Base-by-base conservation (phyloP, 108 stramenopile species). In the Pseudonitzschia multiseries region DNA sequence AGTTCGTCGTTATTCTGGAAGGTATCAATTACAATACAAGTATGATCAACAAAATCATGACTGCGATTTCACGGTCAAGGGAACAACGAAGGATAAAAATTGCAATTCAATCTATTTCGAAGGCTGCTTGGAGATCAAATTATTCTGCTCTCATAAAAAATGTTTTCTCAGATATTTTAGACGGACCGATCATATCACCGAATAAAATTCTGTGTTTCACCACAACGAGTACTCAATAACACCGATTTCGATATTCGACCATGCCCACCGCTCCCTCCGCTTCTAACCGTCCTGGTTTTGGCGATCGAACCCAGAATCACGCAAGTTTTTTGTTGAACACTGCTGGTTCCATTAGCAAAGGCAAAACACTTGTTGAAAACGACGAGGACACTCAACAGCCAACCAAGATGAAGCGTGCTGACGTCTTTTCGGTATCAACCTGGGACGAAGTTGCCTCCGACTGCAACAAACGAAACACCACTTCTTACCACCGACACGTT, bases 361-460 rank as follows among this genome's bases (percentile, higher is more conserved):
- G 15, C 57, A 59, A 24, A 28, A 14, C 21, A 14, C 5, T 59
- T 14, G 26, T 27, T 10, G 29, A 59, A n/a, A 14, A 59, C 14
- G 57, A 59, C 29, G 26, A 59, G 26, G 24, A 14, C 1, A 59
- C 26, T 31, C 24, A 27, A 6, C 57, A 59, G 6, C 57, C 26
- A 31, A 59, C 57, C 29, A 59, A 22, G 24, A 28, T 27, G 29
- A 59, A 59, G 15, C 57, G 21, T 15, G 57, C 26, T 31, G 57
- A 59, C 21, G 57, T 54, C 26, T 59, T 59, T 27, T 24, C 21
- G 57, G 26, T 6, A n/a, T 59, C 26, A n/a, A 27, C 24, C 27
- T 59, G 21, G 57, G 57, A 59, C 57, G 57, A 59, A 10, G n/a
- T 59, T 24, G 29, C 57, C 5, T 28, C 57, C 5, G 29, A 59